Evolutionary conservation across 2,329 filamentous ascomycete species (phyloP), one percentile per base, ranked within the genome.

Genomic region (Penicillium expansum): DNA sequence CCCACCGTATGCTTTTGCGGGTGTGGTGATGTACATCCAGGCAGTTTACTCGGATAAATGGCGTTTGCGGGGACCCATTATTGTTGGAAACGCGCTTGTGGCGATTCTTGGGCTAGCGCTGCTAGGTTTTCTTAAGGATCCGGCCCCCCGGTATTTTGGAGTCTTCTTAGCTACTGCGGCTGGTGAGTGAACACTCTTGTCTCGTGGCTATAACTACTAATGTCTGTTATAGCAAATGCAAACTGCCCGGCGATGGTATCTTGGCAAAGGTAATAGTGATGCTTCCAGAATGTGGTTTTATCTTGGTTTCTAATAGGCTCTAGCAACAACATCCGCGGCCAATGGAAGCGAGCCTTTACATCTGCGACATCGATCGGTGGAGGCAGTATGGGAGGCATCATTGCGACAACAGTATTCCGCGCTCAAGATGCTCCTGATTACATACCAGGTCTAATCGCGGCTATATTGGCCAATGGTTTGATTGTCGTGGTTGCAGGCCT

Each of bases 301-400:
- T 47, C 13, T 33, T 29, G 5, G 5, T 11, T 20, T 51, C 55
- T 52, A 13, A 48, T 42, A 9, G 8, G 20, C 9, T 22, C 27
- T 55, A 88, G 88, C 44, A 93, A 92, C 76, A 94, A 93, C 73
- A 87, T 94, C 68, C 85, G 89, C 50, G 90, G 90, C 0, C 89
- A 93, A 76, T 93, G 90, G 89, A 93, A 93, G 79, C 85, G 90
- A 45, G 89, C 89, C 1, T 86, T 93, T 65, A 87, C 85, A 71
- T 88, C 84, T 51, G 88, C 90, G 2, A 87, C 86, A 0, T 80
- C 91, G 4, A 87, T 93, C 11, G 59, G 61, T 10, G 56, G 43
- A 11, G 62, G 62, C 13, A 54, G 58, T 14, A 58, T 62, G 16
- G 62, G 61, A 14, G 62, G 62, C 1, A 62, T 64, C 13, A 53